phyloP scores from a whole-genome alignment of 208 protist genomes.

The Herpetomonas tarakana region DNA sequence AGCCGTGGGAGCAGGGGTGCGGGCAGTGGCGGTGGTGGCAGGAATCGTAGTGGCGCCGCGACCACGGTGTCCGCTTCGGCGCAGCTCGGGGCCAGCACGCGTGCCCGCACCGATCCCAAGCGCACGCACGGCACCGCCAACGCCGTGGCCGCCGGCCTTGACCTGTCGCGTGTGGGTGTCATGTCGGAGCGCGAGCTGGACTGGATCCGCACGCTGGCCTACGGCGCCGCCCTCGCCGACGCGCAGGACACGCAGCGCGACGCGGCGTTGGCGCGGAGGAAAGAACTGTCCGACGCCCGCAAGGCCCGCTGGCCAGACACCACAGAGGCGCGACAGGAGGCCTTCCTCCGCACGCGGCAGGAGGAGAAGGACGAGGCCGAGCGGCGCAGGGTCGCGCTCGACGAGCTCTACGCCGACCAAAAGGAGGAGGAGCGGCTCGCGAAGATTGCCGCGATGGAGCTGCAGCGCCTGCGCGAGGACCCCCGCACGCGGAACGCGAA shows the following conservation, averaged over 20 bases:
- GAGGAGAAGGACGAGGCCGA: constrained; percentile 51
- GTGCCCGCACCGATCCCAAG: constrained; percentile 56
- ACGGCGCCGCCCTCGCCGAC: constrained; percentile 11
- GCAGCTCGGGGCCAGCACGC: constrained; percentile 21
- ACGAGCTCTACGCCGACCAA: constrained; percentile 57
- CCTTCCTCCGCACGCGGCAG: constrained; percentile 41
- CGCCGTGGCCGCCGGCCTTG: constrained; percentile 66
- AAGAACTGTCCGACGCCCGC: constrained; percentile 42
- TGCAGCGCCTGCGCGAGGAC: constrained; percentile 65
- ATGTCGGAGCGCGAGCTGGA: constrained; percentile 74
- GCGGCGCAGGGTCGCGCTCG: constrained; percentile 43
- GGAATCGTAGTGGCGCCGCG: not conserved
- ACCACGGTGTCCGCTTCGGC: not conserved
- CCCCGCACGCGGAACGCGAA: constrained; percentile 64
- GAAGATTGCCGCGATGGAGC: constrained; percentile 34
- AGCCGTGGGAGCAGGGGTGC: too few relatives aligned
- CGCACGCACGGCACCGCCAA: constrained; percentile 77
- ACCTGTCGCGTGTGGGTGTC: constrained; percentile 50
- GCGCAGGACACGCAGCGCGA: constrained; percentile 16
- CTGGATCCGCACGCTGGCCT: constrained; percentile 56
- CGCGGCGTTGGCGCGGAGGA: constrained; percentile 25
- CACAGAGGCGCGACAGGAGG: constrained; percentile 53
- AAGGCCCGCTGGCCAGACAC: constrained; percentile 68
- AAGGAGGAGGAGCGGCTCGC: constrained; percentile 54
- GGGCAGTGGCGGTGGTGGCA: too few relatives aligned